Base-by-base conservation (phyloP, 805 yeast genomes). In the Yarrowia phangngaensis region DNA sequence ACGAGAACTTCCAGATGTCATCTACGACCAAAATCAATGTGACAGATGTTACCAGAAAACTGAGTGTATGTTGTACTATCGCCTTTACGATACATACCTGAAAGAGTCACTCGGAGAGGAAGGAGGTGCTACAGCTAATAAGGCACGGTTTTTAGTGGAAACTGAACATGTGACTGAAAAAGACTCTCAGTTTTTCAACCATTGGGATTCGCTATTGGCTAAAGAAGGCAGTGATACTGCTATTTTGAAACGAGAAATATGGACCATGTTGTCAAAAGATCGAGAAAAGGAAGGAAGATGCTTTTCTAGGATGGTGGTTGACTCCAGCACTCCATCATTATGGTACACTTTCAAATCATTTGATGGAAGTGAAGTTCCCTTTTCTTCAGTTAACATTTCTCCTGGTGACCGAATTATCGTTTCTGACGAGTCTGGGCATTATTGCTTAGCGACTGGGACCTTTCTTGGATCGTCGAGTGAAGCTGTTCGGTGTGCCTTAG, bases 401-500 rank as follows among this genome's bases (percentile, higher is more conserved):
- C 67, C 70, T 28, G 71, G 74, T 54, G 96, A 89, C 59, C 69
- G 78, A 29, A 74, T 89, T 1, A 70, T 83, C 12, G 67, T 88
- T 1, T 87, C 95, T 59, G 95, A 84, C 61, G 94, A 85, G 56
- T 53, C 62, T 0, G 95, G 95, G 0, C 86, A 83, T 60, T 81
- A 81, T 62, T 83, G 85, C 0, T 58, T 89, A 17, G 78, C 87
- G 1, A 71, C 70, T 41, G 96, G 95, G 0, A 64, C 61, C 33
- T 70, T 88, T 4, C 64, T 67, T 5, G 56, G 60, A 3, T 65
- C 83, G 0, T 66, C 72, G 6, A 64, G 69, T 0, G 67, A 68
- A 6, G 56, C 62, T 6, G 60, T 87, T 2, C 66, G 68, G 1
- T 63, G 88, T 2, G 64, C 75, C 0, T 74, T 82, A 1, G 69